Base-by-base conservation (phyloP, 331 rosid genomes). In the Quercus lobata region DNA sequence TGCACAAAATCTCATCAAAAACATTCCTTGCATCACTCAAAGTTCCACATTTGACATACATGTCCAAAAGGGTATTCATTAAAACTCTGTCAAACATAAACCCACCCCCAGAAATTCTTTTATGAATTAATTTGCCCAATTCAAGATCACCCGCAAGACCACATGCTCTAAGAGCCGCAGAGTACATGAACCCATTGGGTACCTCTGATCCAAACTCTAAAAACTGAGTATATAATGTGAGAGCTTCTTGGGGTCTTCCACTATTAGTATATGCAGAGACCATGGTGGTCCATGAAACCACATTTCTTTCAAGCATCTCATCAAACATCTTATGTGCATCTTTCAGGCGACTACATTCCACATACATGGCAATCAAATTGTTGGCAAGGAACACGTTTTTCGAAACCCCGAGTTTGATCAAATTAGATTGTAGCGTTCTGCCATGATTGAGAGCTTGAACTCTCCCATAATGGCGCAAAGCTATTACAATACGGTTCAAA, bases 21-120 rank as follows among this genome's bases (percentile, higher is more conserved):
- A 91, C 96, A 52, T 56, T 85, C 66, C 75, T 71, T 5, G 98
- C 97, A 69, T 85, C 88, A 41, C 71, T 72, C 92, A 91, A 83
- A 80, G 80, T 89, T 70, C 92, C 91, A 89, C 97, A 91, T 85
- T 91, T 94, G 69, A 91, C 88, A 61, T 85, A 92, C 98, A 94
- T 90, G 69, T 92, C 97, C 96, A 94, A 82, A 69, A 91, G 94
- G 58, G 90, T 81, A 83, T 94, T 94, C 97, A 92, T 87, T 88
- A 94, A 72, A 86, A 89, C 93, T 52, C 85, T 85, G 75, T 94
- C 98, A 78, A 57, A 82, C 79, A 84, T 86, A 79, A 91, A 75
- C 35, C 76, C 81, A 32, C 73, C 85, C 52, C 78, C 54, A 76
- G 57, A 72, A 65, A 94, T 57, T 46, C 77, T 80, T 18, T 60